Percentiles rank a stretch among this genome's conserved stretches.
Evolutionary conservation across 768 basidiomycete species (phyloP).

Genomic region (Pilatotrama ljubarskyi): DNA sequence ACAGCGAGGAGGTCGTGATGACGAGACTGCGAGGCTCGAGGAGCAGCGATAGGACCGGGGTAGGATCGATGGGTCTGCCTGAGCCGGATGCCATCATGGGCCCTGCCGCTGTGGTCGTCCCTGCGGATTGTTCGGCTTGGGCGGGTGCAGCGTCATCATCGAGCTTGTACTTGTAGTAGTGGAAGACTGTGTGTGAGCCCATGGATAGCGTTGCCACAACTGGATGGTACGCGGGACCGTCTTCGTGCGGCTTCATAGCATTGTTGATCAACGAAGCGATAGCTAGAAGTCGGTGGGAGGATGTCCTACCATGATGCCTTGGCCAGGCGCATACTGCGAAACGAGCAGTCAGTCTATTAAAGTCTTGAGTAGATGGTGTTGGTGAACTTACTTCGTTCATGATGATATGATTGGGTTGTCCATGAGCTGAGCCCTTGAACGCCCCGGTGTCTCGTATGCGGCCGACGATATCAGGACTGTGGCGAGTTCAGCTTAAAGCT

Average conservation of each 20-base stretch:
- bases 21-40: conserved; percentile 86
- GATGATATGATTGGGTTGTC: conserved; percentile 83
- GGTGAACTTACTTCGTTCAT: conserved; percentile 68
- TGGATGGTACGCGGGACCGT: conserved; percentile 86
- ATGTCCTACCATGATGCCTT: conserved; percentile 84
- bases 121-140: neutral
- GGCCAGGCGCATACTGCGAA: conserved; percentile 80
- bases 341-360: no score
- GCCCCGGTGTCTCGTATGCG: conserved; percentile 65
- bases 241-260: conserved; percentile 77
- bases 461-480: conserved; percentile 76
- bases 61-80: conserved; percentile 60
- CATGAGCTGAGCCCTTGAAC: conserved; percentile 64
- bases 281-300: neutral
- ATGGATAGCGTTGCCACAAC: conserved; percentile 90
- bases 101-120: conserved; percentile 4
- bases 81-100: conserved; percentile 19
- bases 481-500: no score
- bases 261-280: neutral
- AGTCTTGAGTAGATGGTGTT: no score
- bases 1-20: conserved; percentile 70
- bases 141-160: conserved; percentile 24
- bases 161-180: conserved; percentile 70
- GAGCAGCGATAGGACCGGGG: conserved; percentile 69
- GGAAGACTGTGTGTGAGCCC: conserved; percentile 78